Conservation (phyloP, 2,329 filamentous ascomycete species). For the Botryotinia narcissicola region DNA sequence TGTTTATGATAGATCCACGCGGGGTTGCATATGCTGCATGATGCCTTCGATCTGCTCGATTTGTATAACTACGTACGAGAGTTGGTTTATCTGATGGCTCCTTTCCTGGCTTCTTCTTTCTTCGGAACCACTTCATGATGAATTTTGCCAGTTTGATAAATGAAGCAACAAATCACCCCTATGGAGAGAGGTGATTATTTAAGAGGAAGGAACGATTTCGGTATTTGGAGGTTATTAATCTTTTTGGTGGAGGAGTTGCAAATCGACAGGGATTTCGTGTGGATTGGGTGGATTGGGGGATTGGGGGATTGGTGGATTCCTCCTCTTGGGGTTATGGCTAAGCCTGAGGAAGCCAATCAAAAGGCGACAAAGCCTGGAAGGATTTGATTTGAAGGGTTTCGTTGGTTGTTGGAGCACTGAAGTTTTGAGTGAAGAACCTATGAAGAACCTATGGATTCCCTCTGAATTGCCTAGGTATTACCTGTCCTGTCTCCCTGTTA, state of each 20-base stretch:
- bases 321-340: neutral
- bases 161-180: neutral
- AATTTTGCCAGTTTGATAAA: constrained; percentile 16
- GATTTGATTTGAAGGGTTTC: neutral
- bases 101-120: constrained; percentile 18
- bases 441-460: neutral
- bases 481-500: neutral
- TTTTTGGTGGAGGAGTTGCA: constrained; percentile 2
- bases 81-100: constrained; percentile 8
- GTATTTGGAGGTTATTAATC: neutral
- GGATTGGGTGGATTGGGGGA: neutral
- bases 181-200: constrained; percentile 13
- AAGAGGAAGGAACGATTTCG: neutral
- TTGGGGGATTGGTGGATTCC: neutral
- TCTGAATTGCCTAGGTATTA: neutral
- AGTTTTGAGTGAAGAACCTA: neutral
- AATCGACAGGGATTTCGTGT: neutral
- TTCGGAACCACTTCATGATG: constrained; percentile 21
- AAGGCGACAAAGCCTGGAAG: neutral
- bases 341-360: neutral
- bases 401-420: neutral
- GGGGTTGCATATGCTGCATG: constrained; percentile 20
- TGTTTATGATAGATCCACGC: constrained; percentile 27
- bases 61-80: constrained; percentile 12
- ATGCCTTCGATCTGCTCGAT: constrained; percentile 4